Base-by-base conservation (phyloP, 805 yeast genomes). In the Wickerhamomyces tratensis region DNA sequence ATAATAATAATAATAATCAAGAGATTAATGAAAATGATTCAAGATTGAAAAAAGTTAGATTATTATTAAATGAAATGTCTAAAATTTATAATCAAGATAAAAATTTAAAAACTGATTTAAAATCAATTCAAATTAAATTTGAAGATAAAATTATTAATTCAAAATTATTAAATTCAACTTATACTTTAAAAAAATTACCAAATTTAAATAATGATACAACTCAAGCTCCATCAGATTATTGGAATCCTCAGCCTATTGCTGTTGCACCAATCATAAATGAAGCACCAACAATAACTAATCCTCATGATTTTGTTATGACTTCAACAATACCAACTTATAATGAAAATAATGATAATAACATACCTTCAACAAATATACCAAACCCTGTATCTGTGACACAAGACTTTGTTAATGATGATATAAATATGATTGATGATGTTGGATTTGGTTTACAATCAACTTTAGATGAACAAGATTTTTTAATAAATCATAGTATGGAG, bases 401-500 rank as follows among this genome's bases (percentile, higher is more conserved):
- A 26, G 45, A 40, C 1, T 49, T 52, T 30, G 47, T 33, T 9
- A 43, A 41, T 30, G 54, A 44, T 3, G 57, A 50, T 36, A 40
- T 54, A 26, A 52, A 51, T 26, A 49, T 51, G 52, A 61, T 62
- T 44, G 64, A 59, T 40, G 67, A 62, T 41, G 60, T 56, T 15
- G 57, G 53, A 7, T 64, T 64, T 40, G 63, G 57, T 2, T 42
- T 59, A 26, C 53, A 51, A 15, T 48, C 58, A 7, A 46, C 56
- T 3, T 42, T 59, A 25, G 65, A 57, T 37, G 66, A 60, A 34
- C 59, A 58, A 33, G 68, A 63, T 39, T 65, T 64, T 41, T 46
- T 65, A 42, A 58, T 62, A 41, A 64, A 57, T 40, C 63, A 60
- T 36, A 60, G 53, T 35, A 57, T 63, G 59, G 64, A 58, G 31